Base-by-base conservation (phyloP, 768 basidiomycete species). In the Trametes elegans region DNA sequence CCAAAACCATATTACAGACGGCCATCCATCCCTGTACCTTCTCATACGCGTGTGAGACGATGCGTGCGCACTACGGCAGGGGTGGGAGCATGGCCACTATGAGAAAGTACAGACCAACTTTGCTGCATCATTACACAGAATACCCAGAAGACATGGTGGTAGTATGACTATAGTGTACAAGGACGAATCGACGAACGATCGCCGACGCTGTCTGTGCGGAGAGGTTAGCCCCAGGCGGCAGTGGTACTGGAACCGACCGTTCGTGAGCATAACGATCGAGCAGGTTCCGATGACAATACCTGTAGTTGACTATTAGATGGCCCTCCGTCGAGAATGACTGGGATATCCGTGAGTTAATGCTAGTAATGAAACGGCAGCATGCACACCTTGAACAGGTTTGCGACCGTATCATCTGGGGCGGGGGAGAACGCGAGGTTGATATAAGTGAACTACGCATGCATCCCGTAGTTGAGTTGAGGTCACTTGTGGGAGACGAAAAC, bases 341-440 rank as follows among this genome's bases (percentile, higher is more conserved):
- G 35, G 5, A 16, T 13, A 23, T 5, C 18, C 21, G 27, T 16
- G 11, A 26, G 44, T 26, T n/a, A n/a, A n/a, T n/a, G n/a, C n/a
- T n/a, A n/a, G n/a, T n/a, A n/a, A 34, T 39, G 29, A 5, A 35
- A 36, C 38, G 32, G 28, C 3, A 18, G 13, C 42, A 7, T 41
- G 16, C 0, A 34, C 60, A 83, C 85, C 70, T 85, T 85, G 75
- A 74, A 88, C 58, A 88, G 68, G 58, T 87, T 87, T 2, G 82
- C 78, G 8, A 89, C 85, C 0, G 83, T 84, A 62, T 88, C 87
- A 65, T 89, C 87, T 0, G 86, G 88, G 4, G 87, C 85, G 23
- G 87, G 87, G 10, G 86, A 82, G 67, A 89, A 89, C 1, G 88
- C 83, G 21, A 85, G 72, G 64, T 89, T 89, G 77, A 89, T 87